Base-by-base conservation (phyloP, 345 rosid genomes). In the Salix udensis region DNA sequence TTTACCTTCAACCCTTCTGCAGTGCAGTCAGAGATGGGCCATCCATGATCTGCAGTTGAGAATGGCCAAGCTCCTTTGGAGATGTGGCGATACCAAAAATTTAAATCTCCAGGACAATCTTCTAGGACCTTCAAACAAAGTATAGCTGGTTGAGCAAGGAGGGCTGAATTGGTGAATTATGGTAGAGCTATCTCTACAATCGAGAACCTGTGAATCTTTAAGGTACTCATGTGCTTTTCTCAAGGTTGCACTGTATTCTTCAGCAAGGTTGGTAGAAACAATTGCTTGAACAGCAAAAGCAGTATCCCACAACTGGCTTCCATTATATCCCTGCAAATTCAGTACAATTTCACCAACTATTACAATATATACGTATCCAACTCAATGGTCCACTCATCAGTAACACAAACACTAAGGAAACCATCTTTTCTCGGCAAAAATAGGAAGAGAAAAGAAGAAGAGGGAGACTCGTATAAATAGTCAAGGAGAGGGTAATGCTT, bases 31-130 rank as follows among this genome's bases (percentile, higher is more conserved):
- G 98, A 94, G 79, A 92, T 86, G 42, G 91, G 98, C 96, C 97
- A 94, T 74, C 98, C 98, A 5, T 94, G 98, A 86, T 92, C 98
- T 67, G 82, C 90, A 42, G 92, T 88, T 36, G 94, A 89, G 86
- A 94, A 91, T 67, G 97, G 91, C 98, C 98, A 92, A 62, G 94
- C 93, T 65, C 97, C 97, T 80, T 92, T 92, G 42, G 97, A 92
- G 78, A 92, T 92, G 86, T 92, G 97, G 52, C 93, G 96, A 52
- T 93, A 90, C 98, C 98, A 93, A 82, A 68, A 84, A 44, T 83
- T 77, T 78, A 91, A 92, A 81, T 93, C 89, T 76, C 97, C 97
- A 4, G 91, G 91, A 86, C 97, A 94, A 82, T 95, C 89, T 55
- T 90, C 97, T 78, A 74, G 24, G 50, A 93, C 97, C 98, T 95